These are phyloP conservation scores for Wallacemonas sp. DNA, from an alignment of 208 protist species.

Conservation along the genomic window DNA sequence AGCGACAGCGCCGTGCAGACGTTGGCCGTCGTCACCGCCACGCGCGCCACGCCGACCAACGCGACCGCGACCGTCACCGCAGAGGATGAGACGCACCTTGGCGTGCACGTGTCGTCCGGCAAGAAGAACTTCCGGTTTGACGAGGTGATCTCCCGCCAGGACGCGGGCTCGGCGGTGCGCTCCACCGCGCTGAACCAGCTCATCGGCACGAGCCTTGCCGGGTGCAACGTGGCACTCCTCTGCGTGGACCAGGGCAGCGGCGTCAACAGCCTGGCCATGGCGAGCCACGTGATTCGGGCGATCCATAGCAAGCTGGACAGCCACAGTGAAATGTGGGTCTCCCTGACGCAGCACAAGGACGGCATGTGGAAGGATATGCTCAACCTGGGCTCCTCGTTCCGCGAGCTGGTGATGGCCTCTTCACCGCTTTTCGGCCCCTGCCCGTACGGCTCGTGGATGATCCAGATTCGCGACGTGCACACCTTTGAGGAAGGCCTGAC, in stretches of 20 bases:
- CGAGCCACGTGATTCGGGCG: slow-evolving; percentile 22
- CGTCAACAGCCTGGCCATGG: slow-evolving; percentile 30
- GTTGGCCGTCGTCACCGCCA: slow-evolving; percentile 41
- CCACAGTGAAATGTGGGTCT: slow-evolving; percentile 38
- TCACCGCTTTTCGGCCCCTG: slow-evolving; percentile 66
- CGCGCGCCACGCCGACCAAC: slow-evolving; percentile 9
- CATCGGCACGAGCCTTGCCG: slow-evolving; percentile 27
- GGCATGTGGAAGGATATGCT: slow-evolving; percentile 36
- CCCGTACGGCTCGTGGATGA: slow-evolving; percentile 32
- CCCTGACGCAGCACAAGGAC: slow-evolving; percentile 29
- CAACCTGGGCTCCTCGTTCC: slow-evolving; percentile 20
- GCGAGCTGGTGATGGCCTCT: slow-evolving; percentile 26
- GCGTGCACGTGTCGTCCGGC: not conserved
- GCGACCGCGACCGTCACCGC: slow-evolving; percentile 14
- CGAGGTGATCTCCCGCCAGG: slow-evolving; percentile 36
- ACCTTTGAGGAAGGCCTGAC: slow-evolving; percentile 28
- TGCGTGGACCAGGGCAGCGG: slow-evolving; percentile 42
- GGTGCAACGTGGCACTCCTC: slow-evolving; percentile 50
- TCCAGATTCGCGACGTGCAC: slow-evolving; percentile 18
- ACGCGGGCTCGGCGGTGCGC: slow-evolving; percentile 24
- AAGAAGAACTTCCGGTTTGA: slow-evolving; percentile 21
- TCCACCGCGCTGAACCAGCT: slow-evolving; percentile 25
- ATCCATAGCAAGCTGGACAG: slow-evolving; percentile 23
- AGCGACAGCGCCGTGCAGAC: slow-evolving; percentile 21
- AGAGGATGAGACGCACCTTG: slow-evolving; percentile 32